Base-by-base conservation (phyloP, 805 yeast genomes). In the Suhomyces faveliae region DNA sequence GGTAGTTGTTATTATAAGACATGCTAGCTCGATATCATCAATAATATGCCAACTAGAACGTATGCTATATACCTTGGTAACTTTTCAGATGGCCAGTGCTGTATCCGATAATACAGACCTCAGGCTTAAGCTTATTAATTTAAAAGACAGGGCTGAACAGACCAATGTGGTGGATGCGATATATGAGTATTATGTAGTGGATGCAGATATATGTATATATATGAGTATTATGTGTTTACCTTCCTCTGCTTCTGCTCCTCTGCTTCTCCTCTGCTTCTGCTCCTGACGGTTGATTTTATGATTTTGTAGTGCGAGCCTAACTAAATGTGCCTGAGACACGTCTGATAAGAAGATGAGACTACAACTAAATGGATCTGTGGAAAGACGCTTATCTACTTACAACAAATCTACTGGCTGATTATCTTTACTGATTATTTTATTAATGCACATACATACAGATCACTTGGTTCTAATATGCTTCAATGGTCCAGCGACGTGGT, bases 401-500 rank as follows among this genome's bases (percentile, higher is more conserved):
- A n/a, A n/a, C n/a, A n/a, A n/a, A n/a, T n/a, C n/a, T n/a, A n/a
- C n/a, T n/a, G n/a, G n/a, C n/a, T n/a, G n/a, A n/a, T n/a, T n/a
- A n/a, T n/a, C n/a, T n/a, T n/a, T n/a, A n/a, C n/a, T n/a, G n/a
- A n/a, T n/a, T n/a, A n/a, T n/a, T 33, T 33, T 33, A 33, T 22
- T 40, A 37, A 40, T 40, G 42, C 42, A 24, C 30, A 27, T 38
- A 40, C 30, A 40, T 40, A 23, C 27, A 24, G 27, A 7, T 33
- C 77, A 87, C 67, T 87, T 87, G 49, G 95, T 88, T 74, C 90
- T 80, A 57, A 87, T 85, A 63, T 81, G 87, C 72, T 88, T 88
- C 66, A 87, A 77, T 46, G 86, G 85, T 20, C 86, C 87, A 2
- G 81, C 56, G 25, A 82, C 75, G 67, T 86, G 92, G 60, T 68